Percentiles rank a stretch among this genome's conserved stretches.
Evolutionary conservation across 306 rosid genomes (phyloP).

Genomic region (Lathyrus tuberosus): DNA sequence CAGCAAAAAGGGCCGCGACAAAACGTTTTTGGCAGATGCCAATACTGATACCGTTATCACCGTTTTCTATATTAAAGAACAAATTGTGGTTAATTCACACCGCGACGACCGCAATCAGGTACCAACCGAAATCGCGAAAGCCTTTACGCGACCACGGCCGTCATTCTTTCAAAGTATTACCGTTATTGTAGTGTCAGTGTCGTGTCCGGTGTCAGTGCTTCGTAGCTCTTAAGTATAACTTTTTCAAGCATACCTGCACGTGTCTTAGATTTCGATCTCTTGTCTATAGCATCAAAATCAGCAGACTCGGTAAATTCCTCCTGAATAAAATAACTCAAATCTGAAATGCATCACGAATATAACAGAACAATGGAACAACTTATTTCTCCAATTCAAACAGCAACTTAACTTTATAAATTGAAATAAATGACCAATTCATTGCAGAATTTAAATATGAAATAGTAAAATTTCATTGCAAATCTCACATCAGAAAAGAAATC

Average conservation of each 20-base stretch:
- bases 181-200: too few relatives aligned
- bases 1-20: too few relatives aligned
- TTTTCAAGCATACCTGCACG: conserved; percentile 37
- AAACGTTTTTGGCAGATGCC: too few relatives aligned
- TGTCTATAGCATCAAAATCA: conserved; percentile 48
- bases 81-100: too few relatives aligned
- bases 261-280: conserved; percentile 50
- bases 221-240: not conserved
- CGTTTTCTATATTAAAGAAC: too few relatives aligned
- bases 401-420: not conserved
- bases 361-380: not conserved
- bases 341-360: not conserved
- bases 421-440: not conserved
- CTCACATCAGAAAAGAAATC: conserved; percentile 70
- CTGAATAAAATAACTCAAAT: conserved; percentile 46
- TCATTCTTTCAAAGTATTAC: too few relatives aligned
- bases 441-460: not conserved
- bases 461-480: not conserved
- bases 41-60: too few relatives aligned
- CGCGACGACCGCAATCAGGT: too few relatives aligned
- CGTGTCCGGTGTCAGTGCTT: not conserved
- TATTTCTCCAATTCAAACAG: not conserved
- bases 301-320: conserved; percentile 70
- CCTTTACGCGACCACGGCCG: too few relatives aligned
- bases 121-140: too few relatives aligned